phyloP scores from a whole-genome alignment of 2,329 filamentous ascomycete genomes.

The Fusarium cyanostomum region DNA sequence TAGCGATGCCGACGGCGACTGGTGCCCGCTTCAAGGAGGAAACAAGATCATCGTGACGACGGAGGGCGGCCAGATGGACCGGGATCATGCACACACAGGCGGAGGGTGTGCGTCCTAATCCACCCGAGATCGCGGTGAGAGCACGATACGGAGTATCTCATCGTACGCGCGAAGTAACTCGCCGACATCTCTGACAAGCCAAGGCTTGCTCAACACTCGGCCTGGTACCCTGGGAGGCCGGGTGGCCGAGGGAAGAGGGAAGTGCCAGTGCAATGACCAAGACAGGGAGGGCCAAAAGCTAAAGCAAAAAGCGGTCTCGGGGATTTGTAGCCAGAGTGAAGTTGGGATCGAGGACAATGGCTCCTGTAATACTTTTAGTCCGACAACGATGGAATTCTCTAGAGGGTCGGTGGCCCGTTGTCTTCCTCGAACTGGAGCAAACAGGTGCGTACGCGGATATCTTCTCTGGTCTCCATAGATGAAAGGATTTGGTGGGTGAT shows the following conservation, averaged over 20 bases:
- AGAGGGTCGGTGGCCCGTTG: background rate
- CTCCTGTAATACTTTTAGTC: background rate
- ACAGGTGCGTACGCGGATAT: background rate
- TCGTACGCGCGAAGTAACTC: slow-evolving; percentile 4
- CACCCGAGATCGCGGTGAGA: slow-evolving; percentile 40
- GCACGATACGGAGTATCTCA: slow-evolving; percentile 11
- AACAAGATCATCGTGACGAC: slow-evolving; percentile 41
- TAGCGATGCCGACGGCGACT: slow-evolving; percentile 22
- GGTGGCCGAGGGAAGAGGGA: slow-evolving; percentile 8
- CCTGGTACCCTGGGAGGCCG: slow-evolving; percentile 3
- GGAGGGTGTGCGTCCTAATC: slow-evolving; percentile 26
- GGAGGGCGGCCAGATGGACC: slow-evolving; percentile 37
- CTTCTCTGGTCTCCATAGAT: background rate
- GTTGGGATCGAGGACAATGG: background rate
- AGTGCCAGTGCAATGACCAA: background rate
- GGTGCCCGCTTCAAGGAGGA: slow-evolving; percentile 37
- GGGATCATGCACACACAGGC: slow-evolving; percentile 23
- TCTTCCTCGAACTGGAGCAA: background rate
- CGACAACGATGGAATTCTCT: background rate
- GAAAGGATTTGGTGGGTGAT: background rate
- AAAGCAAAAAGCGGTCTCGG: slow-evolving; percentile 21
- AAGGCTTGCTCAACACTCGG: slow-evolving; percentile 3
- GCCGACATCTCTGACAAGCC: slow-evolving; percentile 9
- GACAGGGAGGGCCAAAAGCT: background rate
- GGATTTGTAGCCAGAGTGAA: slow-evolving; percentile 6